A percentile compares a stretch with the other conserved stretches of the same genome.
Conservation (phyloP, 768 basidiomycete species). For the Lanmaoa rubissima region DNA sequence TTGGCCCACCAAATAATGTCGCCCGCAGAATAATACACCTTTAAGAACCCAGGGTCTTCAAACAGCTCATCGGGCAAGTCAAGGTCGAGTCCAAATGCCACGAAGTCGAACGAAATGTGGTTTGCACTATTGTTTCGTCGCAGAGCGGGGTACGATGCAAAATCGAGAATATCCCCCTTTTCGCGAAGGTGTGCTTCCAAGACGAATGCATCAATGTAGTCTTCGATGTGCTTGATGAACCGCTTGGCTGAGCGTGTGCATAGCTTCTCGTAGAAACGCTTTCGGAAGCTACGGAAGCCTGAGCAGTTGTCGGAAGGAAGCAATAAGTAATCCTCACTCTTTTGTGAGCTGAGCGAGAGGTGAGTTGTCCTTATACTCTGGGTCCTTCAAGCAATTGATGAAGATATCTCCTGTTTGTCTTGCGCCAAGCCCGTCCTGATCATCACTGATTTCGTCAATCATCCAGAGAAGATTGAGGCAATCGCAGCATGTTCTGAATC, state of each 20-base stretch:
- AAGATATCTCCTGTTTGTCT: constrained; percentile 51
- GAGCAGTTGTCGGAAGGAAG: not conserved
- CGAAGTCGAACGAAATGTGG: constrained; percentile 59
- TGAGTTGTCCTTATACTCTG: constrained; percentile 54
- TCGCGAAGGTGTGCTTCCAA: constrained; percentile 62
- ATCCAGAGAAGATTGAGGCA: constrained; percentile 62
- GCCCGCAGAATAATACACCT: constrained; percentile 55
- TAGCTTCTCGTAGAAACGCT: constrained; percentile 42
- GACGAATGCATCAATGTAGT: constrained; percentile 58
- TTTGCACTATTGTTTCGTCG: constrained; percentile 72
- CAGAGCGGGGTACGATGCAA: constrained; percentile 52
- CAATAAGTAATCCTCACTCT: constrained; percentile 42
- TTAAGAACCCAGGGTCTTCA: constrained; percentile 51
- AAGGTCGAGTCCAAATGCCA: constrained; percentile 58
- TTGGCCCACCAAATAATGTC: constrained; percentile 74
- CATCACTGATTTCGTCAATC: constrained; percentile 68
- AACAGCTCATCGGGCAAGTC: constrained; percentile 64
- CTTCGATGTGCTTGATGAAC: constrained; percentile 51
- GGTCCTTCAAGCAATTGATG: constrained; percentile 50
- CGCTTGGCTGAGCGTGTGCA: constrained; percentile 42
- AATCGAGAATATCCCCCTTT: constrained; percentile 50
- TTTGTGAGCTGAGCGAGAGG: constrained; percentile 56
- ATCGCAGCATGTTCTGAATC: constrained; percentile 61
- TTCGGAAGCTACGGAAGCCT: constrained; percentile 45
- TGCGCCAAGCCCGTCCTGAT: constrained; percentile 57